Evolutionary conservation across 176 grass and related monocot species (phyloP).

Genomic region (Eremochloa ophiuroides): DNA sequence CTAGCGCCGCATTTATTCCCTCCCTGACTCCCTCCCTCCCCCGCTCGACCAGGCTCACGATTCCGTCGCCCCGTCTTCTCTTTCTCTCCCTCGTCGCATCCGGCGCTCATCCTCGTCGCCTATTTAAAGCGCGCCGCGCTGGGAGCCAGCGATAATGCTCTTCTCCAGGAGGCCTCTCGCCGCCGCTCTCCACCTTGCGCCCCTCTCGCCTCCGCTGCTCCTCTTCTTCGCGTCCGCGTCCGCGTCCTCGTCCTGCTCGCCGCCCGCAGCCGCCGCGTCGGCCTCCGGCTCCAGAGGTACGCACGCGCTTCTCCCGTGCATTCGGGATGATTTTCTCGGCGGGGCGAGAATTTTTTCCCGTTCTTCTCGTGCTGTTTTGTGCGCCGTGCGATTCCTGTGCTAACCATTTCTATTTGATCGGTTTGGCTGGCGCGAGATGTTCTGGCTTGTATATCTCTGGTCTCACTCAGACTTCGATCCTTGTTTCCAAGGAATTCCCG

Average conservation of each 20-base stretch:
- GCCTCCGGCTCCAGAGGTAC: slow-evolving; percentile 29
- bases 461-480: not conserved
- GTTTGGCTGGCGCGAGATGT: not conserved
- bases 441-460: not conserved
- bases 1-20: slow-evolving; percentile 26
- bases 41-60: not conserved
- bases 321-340: not conserved
- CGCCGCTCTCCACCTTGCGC: slow-evolving; percentile 32
- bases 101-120: slow-evolving; percentile 19
- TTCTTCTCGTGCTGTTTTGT: not conserved
- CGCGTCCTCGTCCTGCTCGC: slow-evolving; percentile 9
- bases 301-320: not conserved
- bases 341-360: not conserved
- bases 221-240: slow-evolving; percentile 44
- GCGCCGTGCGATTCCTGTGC: not conserved
- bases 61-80: slow-evolving; percentile 6
- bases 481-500: not conserved
- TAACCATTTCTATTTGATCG: not conserved
- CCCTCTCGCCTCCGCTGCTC: slow-evolving; percentile 33
- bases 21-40: slow-evolving; percentile 14
- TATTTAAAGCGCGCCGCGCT: slow-evolving; percentile 39
- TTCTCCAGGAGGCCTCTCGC: slow-evolving; percentile 53
- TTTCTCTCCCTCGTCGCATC: slow-evolving; percentile 16
- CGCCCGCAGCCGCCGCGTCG: slow-evolving; percentile 19
- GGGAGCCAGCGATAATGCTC: slow-evolving; percentile 44